These are phyloP conservation scores for Trichophyton schoenleinii DNA, from an alignment of 2,329 filamentous ascomycete genomes.

Conservation along the genomic window DNA sequence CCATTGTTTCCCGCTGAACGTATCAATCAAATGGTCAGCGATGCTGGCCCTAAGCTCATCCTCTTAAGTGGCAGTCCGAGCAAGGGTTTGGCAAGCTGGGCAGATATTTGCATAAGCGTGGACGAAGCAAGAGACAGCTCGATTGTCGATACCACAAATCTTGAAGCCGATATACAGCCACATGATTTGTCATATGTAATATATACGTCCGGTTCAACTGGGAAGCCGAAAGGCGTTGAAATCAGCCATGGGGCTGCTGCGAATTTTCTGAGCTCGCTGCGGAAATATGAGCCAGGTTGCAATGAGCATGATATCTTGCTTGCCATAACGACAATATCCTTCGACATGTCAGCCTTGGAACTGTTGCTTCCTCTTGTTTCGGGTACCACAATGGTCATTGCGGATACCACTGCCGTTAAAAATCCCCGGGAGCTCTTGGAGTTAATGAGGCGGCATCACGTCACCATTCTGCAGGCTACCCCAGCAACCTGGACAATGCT, in stretches of 20 bases:
- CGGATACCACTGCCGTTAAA: slow-evolving; percentile 14
- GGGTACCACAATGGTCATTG: slow-evolving; percentile 12
- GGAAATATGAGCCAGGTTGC: slow-evolving; percentile 3
- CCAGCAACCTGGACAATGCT: slow-evolving; percentile 14
- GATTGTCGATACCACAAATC: slow-evolving; percentile 5
- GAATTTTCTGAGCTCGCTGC: slow-evolving; percentile 9
- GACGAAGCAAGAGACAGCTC: slow-evolving; percentile 23
- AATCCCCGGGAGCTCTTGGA: slow-evolving; percentile 15
- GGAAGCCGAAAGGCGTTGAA: slow-evolving; percentile 34
- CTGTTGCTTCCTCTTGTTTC: slow-evolving; percentile 10
- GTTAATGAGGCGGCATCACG: slow-evolving; percentile 11
- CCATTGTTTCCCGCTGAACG: slow-evolving; percentile 20
- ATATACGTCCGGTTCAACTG: slow-evolving; percentile 22
- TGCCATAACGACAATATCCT: slow-evolving; percentile 15
- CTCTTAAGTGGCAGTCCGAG: slow-evolving; percentile 16
- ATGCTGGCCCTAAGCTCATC: slow-evolving; percentile 21
- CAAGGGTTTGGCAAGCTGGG: slow-evolving; percentile 10
- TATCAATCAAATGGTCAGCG: slow-evolving; percentile 20
- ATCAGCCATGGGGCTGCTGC: slow-evolving; percentile 16
- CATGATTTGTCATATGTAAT: slow-evolving; percentile 25
- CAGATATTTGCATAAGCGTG: neutral
- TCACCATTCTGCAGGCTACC: slow-evolving; percentile 7
- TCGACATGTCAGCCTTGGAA: slow-evolving; percentile 13
- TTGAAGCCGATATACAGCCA: slow-evolving; percentile 15
- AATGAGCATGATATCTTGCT: slow-evolving; percentile 11